Conservation (phyloP, 2,329 filamentous ascomycete species). For the Didymella glomerata region DNA sequence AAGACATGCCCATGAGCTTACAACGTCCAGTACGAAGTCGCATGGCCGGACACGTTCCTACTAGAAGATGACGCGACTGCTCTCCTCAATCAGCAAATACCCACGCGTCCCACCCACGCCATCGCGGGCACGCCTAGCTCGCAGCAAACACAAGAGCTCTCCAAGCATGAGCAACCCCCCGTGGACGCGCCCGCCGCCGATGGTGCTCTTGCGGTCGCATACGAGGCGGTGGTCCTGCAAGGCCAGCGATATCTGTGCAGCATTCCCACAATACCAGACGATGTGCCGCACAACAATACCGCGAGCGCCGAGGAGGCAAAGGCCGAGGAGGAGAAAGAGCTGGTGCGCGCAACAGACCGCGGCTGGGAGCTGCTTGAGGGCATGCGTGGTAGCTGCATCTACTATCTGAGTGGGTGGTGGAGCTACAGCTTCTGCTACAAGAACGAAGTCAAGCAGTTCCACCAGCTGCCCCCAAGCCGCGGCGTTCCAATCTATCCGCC, state of each 20-base stretch:
- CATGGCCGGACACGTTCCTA: conserved; percentile 77
- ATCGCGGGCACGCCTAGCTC: conserved; percentile 40
- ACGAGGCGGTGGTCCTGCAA: conserved; percentile 78
- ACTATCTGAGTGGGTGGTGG: conserved; percentile 90
- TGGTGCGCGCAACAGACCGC: conserved; percentile 76
- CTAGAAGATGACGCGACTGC: conserved; percentile 73
- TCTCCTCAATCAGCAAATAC: conserved; percentile 57
- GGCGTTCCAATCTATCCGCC: conserved; percentile 75
- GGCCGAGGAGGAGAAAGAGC: conserved; percentile 80
- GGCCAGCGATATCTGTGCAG: conserved; percentile 82
- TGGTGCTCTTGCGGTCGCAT: conserved; percentile 54
- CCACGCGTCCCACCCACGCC: conserved; percentile 33
- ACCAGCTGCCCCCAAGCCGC: conserved; percentile 76
- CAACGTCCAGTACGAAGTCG: conserved; percentile 74
- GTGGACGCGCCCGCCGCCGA: conserved; percentile 27
- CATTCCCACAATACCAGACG: conserved; percentile 73
- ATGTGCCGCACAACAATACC: conserved; percentile 64
- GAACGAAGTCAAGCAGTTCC: conserved; percentile 86
- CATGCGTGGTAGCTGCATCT: conserved; percentile 82
- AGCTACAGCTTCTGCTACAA: conserved; percentile 95
- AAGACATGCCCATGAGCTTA: conserved; percentile 19
- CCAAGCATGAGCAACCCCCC: conserved; percentile 39
- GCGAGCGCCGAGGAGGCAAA: conserved; percentile 72
- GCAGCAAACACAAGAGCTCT: conserved; percentile 49
- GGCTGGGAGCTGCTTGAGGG: conserved; percentile 82